Base-by-base conservation (phyloP, 768 basidiomycete genomes). In the Harrya chromipes region DNA sequence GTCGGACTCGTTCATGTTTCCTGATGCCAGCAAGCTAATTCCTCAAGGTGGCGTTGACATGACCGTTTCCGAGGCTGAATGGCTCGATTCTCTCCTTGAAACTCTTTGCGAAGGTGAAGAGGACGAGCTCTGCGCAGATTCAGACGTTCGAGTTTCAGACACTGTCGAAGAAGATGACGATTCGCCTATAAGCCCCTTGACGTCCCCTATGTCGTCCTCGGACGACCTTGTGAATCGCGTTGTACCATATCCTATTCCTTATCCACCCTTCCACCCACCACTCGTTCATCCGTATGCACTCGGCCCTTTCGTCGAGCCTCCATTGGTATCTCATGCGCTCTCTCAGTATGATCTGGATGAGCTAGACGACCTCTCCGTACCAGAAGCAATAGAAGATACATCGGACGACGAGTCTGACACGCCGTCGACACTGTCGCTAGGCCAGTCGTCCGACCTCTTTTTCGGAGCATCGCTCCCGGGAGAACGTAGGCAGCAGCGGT, bases 371-470 rank as follows among this genome's bases (percentile, higher is more conserved):
- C 74, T 82, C 27, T 72, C 84, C 24, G 80, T 89, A 37, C 87
- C 86, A 38, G 88, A 90, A 61, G 82, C 86, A 36, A 86, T 90
- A 75, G 87, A 90, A 66, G 88, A 90, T 68, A 80, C 78, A 33
- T 90, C 88, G 39, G 89, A 90, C 70, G 88, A 90, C 71, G 89
- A 90, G 73, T 88, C 87, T 14, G 88, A 90, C 58, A 71, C 78
- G 5, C 79, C 75, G 10, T 77, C 79, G 10, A 83, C 85, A 7
- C 85, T 84, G 41, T 83, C 79, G 36, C 57, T 80, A 40, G 74
- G 77, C 57, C 74, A 75, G 55, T 85, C 85, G 36, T 77, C 81
- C 16, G 78, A 81, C 41, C 66, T 82, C 52, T 74, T 74, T 46
- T 72, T 80, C 45, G 75, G 77, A 47, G 68, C 76, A 27, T 71